Evolutionary conservation across 371 early-diverging fungal genomes (phyloP), one percentile per base, ranked within the genome.

Genomic region (Mortierella sp.): DNA sequence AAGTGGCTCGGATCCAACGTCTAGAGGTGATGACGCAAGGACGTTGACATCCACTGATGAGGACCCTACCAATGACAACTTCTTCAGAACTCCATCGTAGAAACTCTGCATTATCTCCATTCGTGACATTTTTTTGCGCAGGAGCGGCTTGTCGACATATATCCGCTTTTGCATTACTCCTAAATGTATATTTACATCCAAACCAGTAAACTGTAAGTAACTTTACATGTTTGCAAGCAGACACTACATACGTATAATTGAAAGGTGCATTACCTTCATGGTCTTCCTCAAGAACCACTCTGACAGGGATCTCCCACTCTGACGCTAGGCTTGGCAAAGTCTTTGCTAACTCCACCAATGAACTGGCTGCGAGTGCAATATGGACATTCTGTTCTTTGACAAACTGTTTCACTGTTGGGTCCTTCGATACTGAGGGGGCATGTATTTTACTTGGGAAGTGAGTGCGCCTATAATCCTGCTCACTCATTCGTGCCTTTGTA

Each of bases 281-380:
- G 13, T 81, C 73, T 38, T 71, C 69, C 24, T 81, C 76, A 1
- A 81, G 47, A 19, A 72, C 73, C 3, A 81, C 73, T 21, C 43
- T 72, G 50, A 81, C 70, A 13, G 82, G 82, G n/a, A 81, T 76
- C 67, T 81, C 82, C 82, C 82, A 81, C 32, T 81, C 82, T 2
- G 63, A 24, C 1, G 52, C 38, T 6, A 81, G 63, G 41, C 64
- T 72, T 3, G 82, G 82, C 8, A 81, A 38, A 11, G 69, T 67
- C 21, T 76, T 72, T 3, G 70, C 76, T 33, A 81, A 19, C 9
- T 72, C 57, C 10, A 81, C 73, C 59, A 81, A 53, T 4, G 76
- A 38, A 32, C 82, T 81, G 21, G 76, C 69, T 7, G 76, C 72
- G 32, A 81, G 38, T 9, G 82, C 71, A n/a, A 76, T 70, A 45